phyloP scores from a whole-genome alignment of 352 stramenopile species.

The Pythium inflatum region DNA sequence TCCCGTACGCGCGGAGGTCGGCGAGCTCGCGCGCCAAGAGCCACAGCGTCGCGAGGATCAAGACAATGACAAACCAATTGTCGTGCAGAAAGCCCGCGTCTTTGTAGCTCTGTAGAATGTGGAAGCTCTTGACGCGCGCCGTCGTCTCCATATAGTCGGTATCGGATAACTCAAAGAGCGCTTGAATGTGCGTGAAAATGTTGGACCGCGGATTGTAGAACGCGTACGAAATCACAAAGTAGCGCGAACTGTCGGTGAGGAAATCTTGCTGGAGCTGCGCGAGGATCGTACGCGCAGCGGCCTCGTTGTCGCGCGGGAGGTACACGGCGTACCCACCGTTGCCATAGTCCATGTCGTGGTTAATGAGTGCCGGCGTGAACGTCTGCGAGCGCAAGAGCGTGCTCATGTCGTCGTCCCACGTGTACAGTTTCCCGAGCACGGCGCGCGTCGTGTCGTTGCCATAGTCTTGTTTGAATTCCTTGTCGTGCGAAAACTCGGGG shows the following conservation, averaged over 20 bases:
- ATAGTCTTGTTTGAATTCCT: slow-evolving; percentile 58
- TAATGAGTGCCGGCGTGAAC: slow-evolving; percentile 71
- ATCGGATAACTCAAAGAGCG: slow-evolving; percentile 76
- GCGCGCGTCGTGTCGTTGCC: slow-evolving; percentile 35
- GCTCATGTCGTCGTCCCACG: slow-evolving; percentile 44
- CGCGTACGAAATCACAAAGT: slow-evolving; percentile 60
- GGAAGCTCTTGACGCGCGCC: slow-evolving; percentile 71
- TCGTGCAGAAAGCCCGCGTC: slow-evolving; percentile 49
- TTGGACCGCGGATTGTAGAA: slow-evolving; percentile 81
- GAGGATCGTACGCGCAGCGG: slow-evolving; percentile 46
- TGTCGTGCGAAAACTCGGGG: slow-evolving; percentile 49
- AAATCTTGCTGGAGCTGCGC: slow-evolving; percentile 60
- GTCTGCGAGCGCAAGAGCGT: slow-evolving; percentile 66
- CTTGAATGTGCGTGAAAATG: slow-evolving; percentile 77
- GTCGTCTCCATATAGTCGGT: slow-evolving; percentile 82
- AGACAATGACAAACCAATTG: slow-evolving; percentile 68
- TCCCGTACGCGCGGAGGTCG: slow-evolving; percentile 51
- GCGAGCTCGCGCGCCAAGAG: slow-evolving; percentile 60
- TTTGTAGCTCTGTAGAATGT: slow-evolving; percentile 60
- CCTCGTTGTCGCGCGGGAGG: slow-evolving; percentile 72
- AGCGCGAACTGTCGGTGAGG: slow-evolving; percentile 64
- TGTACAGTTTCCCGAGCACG: slow-evolving; percentile 44
- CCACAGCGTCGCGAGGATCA: slow-evolving; percentile 53
- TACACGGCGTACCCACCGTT: slow-evolving; percentile 74
- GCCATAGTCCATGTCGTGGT: slow-evolving; percentile 73